Percentiles rank a stretch among this genome's conserved stretches.
These are phyloP conservation scores for Pichia manshurica DNA, from an alignment of 805 yeast genomes.

Conservation along the genomic window DNA sequence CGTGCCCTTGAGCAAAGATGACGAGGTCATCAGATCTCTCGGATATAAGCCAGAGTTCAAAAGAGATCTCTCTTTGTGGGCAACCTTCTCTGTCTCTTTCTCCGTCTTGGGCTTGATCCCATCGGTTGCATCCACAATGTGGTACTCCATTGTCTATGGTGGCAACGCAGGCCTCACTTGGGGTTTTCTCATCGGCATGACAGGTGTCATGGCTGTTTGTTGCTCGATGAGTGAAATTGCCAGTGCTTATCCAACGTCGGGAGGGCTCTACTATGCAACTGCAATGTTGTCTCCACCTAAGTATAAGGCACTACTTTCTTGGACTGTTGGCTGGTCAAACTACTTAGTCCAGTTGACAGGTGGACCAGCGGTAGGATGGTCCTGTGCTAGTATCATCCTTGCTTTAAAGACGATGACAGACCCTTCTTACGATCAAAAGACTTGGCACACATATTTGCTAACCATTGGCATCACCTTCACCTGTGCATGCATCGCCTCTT, in stretches of 20 bases:
- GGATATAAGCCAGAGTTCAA: constrained; percentile 63
- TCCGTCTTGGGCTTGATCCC: constrained; percentile 62
- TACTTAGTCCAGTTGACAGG: constrained; percentile 61
- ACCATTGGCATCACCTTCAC: constrained; percentile 44
- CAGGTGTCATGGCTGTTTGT: constrained; percentile 53
- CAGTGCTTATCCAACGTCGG: constrained; percentile 60
- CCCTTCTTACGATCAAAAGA: constrained; percentile 36
- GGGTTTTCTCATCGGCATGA: constrained; percentile 51
- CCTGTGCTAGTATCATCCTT: constrained; percentile 51
- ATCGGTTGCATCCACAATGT: constrained; percentile 57
- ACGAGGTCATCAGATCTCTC: constrained; percentile 48
- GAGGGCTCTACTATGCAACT: constrained; percentile 67
- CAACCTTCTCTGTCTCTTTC: constrained; percentile 58
- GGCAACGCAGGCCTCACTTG: constrained; percentile 63
- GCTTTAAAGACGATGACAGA: constrained; percentile 41
- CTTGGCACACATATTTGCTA: constrained; percentile 47
- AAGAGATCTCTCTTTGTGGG: constrained; percentile 51
- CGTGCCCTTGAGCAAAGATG: constrained; percentile 37
- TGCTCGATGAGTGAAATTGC: constrained; percentile 60
- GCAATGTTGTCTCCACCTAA: constrained; percentile 54
- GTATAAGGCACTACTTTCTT: constrained; percentile 48
- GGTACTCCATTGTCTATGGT: constrained; percentile 53
- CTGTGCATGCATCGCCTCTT: constrained; percentile 43
- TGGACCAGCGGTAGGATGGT: constrained; percentile 54
- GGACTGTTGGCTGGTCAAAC: constrained; percentile 61